Percentiles rank a stretch among this genome's conserved stretches.
Evolutionary conservation across 1,139 yeast genomes (phyloP).

Genomic region (Candida tetrigidarum): DNA sequence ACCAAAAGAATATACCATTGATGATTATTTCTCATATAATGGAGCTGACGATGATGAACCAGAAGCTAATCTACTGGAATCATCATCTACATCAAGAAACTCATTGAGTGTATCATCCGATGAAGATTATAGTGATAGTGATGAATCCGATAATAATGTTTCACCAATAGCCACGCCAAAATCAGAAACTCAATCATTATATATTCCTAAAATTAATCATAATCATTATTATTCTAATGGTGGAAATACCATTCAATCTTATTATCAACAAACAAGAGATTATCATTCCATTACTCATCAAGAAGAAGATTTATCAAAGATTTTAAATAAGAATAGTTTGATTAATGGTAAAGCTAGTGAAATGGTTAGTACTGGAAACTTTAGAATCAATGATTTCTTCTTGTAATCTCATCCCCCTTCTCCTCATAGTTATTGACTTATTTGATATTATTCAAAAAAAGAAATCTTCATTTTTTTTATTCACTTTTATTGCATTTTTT

Average conservation of each 20-base stretch:
- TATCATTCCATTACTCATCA: constrained; percentile 24
- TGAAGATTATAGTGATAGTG: constrained; percentile 9
- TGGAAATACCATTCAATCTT: constrained; percentile 20
- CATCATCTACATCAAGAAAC: constrained; percentile 9
- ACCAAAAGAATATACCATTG: constrained; percentile 38
- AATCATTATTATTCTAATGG: constrained; percentile 45
- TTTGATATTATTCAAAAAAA: too few relatives aligned
- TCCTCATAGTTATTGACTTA: not conserved
- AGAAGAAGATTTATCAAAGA: constrained; percentile 30
- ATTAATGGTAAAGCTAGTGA: constrained; percentile 57
- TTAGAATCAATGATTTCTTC: constrained; percentile 52
- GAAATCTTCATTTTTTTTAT: not conserved
- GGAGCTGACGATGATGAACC: constrained; percentile 24
- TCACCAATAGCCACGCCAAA: constrained; percentile 19
- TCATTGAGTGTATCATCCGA: constrained; percentile 3
- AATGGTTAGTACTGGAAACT: constrained; percentile 56
- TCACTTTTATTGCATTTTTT: not conserved
- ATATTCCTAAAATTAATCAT: constrained; percentile 30
- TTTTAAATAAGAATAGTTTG: constrained; percentile 50
- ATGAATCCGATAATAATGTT: constrained; percentile 14
- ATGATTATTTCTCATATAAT: constrained; percentile 42
- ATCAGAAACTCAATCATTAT: constrained; percentile 21
- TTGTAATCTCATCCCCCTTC: too few relatives aligned
- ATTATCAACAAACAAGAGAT: not conserved
- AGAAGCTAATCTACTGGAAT: constrained; percentile 4